Conservation (phyloP, 2,329 filamentous ascomycete species). For the Calonectria naviculata region DNA sequence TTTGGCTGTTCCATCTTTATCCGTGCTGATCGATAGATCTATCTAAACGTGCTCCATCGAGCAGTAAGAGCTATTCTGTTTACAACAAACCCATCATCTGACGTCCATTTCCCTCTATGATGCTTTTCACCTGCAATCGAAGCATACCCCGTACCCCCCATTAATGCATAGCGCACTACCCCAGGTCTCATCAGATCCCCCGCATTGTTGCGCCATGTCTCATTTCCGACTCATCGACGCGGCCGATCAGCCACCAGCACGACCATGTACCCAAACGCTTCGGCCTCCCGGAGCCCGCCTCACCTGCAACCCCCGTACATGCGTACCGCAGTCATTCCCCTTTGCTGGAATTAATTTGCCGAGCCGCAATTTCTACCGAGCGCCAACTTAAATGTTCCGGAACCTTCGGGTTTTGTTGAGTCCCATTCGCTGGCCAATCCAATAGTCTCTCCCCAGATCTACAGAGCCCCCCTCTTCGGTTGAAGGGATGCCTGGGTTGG, state of each 20-base stretch:
- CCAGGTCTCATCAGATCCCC: background rate
- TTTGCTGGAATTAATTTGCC: background rate
- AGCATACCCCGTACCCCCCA: background rate
- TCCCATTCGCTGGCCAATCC: background rate
- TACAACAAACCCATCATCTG: too few relatives aligned
- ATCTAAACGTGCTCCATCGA: too few relatives aligned
- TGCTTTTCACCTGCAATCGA: background rate
- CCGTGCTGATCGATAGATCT: background rate
- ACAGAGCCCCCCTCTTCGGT: slow-evolving; percentile 6
- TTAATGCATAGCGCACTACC: too few relatives aligned
- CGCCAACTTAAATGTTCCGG: background rate
- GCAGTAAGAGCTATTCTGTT: too few relatives aligned
- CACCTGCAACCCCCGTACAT: background rate
- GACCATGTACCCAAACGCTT: background rate
- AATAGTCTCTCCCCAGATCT: background rate
- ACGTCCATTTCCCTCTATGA: background rate
- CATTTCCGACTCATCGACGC: background rate
- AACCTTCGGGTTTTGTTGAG: background rate
- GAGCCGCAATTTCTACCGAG: background rate
- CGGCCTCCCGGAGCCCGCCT: background rate
- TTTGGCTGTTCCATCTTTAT: background rate
- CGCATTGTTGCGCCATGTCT: background rate
- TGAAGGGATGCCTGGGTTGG: slow-evolving; percentile 7
- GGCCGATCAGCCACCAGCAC: background rate
- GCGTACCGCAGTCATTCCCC: background rate